These are phyloP conservation scores for Fremontodendron californicum DNA, from an alignment of 345 rosid genomes.

Conservation along the genomic window DNA sequence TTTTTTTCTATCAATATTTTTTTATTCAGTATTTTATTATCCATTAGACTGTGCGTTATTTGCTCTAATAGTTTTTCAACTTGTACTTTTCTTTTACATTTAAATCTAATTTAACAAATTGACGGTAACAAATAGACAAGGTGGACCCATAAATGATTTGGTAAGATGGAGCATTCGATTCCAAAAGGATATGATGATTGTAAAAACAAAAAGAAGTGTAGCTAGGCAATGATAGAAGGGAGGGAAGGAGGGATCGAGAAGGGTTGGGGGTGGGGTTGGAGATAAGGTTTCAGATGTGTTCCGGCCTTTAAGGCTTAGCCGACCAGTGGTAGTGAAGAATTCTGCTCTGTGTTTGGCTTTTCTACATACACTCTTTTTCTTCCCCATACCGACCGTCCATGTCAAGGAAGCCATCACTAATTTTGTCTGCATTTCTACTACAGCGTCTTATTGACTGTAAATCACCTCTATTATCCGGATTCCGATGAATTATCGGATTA, in stretches of 20 bases:
- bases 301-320: conserved; percentile 23
- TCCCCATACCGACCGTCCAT: conserved; percentile 21
- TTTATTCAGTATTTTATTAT: no score
- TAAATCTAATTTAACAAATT: background rate
- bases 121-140: background rate
- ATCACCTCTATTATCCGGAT: no score
- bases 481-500: no score
- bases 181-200: conserved; percentile 24
- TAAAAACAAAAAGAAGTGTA: background rate
- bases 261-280: conserved; percentile 26
- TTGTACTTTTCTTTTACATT: background rate
- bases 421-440: conserved; percentile 24
- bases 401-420: conserved; percentile 23
- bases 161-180: conserved; percentile 39
- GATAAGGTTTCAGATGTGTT: conserved; percentile 43
- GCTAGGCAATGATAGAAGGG: conserved; percentile 16
- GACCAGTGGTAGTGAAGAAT: conserved; percentile 24
- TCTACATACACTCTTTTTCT: background rate
- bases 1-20: no score
- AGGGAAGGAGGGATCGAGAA: no score
- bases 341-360: conserved; percentile 38
- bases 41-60: no score
- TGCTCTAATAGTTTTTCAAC: background rate
- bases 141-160: conserved; percentile 34
- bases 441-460: conserved; percentile 17